phyloP scores from a whole-genome alignment of 129 eudicot genomes.

The Deinandra increscens region DNA sequence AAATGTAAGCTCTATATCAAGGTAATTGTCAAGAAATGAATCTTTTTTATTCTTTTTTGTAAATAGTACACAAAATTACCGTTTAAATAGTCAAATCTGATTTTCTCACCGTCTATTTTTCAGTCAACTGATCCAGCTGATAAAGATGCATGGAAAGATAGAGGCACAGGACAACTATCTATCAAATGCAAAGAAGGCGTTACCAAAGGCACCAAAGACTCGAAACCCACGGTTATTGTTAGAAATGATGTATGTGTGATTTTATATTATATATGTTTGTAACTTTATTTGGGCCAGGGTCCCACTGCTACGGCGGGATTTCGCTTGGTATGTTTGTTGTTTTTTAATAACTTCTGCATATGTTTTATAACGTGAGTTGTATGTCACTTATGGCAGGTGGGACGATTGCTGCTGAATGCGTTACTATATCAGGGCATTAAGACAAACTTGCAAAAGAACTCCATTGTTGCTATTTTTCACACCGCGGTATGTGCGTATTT shows the following conservation, averaged over 20 bases:
- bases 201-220: conserved; percentile 78
- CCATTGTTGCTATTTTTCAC: conserved; percentile 82
- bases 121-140: conserved; percentile 84
- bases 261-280: neutral
- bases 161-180: conserved; percentile 78
- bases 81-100: neutral
- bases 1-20: conserved; percentile 94
- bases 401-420: conserved; percentile 82
- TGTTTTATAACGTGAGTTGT: neutral
- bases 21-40: conserved; percentile 41
- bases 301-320: too few species aligned
- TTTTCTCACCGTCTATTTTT: conserved; percentile 8
- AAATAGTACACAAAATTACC: neutral
- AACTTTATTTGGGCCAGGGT: neutral
- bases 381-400: conserved; percentile 59
- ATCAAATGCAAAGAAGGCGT: conserved; percentile 85
- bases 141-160: conserved; percentile 86
- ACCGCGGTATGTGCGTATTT: conserved; percentile 52
- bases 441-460: conserved; percentile 73
- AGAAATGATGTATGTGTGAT: conserved; percentile 78
- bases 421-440: conserved; percentile 85
- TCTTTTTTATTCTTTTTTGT: neutral
- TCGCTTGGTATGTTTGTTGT: too few species aligned
- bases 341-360: neutral
- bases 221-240: conserved; percentile 82